A percentile compares a stretch with the other conserved stretches of the same genome.
Conservation (phyloP, 1,284 basidiomycete genomes). For the Singerocomus inundabilis region DNA sequence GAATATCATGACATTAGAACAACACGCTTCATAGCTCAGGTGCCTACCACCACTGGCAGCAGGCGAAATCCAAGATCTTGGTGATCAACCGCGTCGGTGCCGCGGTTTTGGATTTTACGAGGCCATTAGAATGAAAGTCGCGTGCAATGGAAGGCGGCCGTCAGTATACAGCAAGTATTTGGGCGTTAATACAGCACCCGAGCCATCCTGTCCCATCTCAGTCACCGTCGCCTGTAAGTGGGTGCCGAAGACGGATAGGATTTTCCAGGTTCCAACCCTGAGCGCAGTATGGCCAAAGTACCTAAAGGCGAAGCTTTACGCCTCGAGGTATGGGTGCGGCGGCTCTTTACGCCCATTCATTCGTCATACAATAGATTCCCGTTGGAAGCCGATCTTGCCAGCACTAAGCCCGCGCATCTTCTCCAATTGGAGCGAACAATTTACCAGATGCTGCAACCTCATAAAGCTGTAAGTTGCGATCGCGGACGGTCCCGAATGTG, state of each 20-base stretch:
- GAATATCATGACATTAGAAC: constrained; percentile 24
- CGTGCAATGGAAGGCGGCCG: constrained; percentile 19
- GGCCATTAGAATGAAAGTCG: constrained; percentile 17
- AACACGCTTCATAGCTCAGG: constrained; percentile 27
- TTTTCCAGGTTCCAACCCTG: constrained; percentile 35
- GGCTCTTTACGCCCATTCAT: constrained; percentile 31
- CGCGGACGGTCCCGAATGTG: constrained; percentile 25
- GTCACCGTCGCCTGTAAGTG: constrained; percentile 19
- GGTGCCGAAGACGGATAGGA: constrained; percentile 17
- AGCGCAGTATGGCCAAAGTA: constrained; percentile 30
- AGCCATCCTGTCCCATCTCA: constrained; percentile 8
- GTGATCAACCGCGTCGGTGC: constrained; percentile 31
- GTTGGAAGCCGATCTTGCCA: constrained; percentile 29
- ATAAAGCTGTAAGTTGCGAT: constrained; percentile 14
- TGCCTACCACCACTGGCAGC: constrained; percentile 21
- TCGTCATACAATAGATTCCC: constrained; percentile 29
- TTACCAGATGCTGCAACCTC: constrained; percentile 10
- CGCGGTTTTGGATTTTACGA: constrained; percentile 15
- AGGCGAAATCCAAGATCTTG: constrained; percentile 17
- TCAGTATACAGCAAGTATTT: constrained; percentile 10
- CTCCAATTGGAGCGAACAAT: constrained; percentile 9
- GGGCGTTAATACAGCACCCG: constrained; percentile 10
- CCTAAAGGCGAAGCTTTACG: constrained; percentile 32
- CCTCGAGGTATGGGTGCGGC: constrained; percentile 38
- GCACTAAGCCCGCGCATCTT: constrained; percentile 27